Conservation (phyloP, 495 filamentous ascomycete genomes). For the Aspergillus wentii region DNA sequence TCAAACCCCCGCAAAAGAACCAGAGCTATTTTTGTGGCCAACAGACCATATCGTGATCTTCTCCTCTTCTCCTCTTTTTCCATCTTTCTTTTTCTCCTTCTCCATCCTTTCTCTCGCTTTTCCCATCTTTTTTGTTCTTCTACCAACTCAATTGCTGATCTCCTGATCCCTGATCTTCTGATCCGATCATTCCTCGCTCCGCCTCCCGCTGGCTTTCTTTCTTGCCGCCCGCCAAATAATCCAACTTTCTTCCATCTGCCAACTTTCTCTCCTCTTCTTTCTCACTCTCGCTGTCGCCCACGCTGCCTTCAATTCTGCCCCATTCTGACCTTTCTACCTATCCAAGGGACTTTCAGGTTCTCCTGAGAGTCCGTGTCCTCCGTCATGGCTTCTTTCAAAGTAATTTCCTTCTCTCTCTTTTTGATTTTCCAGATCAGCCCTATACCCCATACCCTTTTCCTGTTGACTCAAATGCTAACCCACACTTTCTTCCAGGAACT, state of each 20-base stretch:
- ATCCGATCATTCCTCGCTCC: constrained; percentile 8
- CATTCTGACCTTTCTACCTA: constrained; percentile 11
- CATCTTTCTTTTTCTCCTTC: constrained; percentile 7
- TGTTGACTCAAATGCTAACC: constrained; percentile 9
- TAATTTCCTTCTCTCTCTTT: constrained; percentile 15
- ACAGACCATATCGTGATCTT: too few species aligned
- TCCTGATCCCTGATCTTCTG: constrained; percentile 8
- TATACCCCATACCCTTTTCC: not conserved
- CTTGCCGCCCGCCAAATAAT: constrained; percentile 8
- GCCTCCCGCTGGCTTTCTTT: constrained; percentile 14
- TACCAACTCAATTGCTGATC: constrained; percentile 21
- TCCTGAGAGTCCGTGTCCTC: constrained; percentile 25
- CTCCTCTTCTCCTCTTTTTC: constrained; percentile 3
- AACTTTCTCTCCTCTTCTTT: constrained; percentile 3
- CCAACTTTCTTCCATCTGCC: constrained; percentile 3
- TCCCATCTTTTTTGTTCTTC: constrained; percentile 2
- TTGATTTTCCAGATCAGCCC: not conserved
- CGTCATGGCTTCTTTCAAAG: constrained; percentile 46
- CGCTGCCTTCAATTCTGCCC: constrained; percentile 4
- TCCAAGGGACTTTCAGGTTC: constrained; percentile 31
- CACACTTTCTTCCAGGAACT: constrained; percentile 31
- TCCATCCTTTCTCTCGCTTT: constrained; percentile 2
- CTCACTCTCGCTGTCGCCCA: constrained; percentile 3
- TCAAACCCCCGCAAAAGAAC: too few species aligned
- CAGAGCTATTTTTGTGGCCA: not conserved